phyloP scores from a whole-genome alignment of 73 alveolate species.

The Uronychia setigera region DNA sequence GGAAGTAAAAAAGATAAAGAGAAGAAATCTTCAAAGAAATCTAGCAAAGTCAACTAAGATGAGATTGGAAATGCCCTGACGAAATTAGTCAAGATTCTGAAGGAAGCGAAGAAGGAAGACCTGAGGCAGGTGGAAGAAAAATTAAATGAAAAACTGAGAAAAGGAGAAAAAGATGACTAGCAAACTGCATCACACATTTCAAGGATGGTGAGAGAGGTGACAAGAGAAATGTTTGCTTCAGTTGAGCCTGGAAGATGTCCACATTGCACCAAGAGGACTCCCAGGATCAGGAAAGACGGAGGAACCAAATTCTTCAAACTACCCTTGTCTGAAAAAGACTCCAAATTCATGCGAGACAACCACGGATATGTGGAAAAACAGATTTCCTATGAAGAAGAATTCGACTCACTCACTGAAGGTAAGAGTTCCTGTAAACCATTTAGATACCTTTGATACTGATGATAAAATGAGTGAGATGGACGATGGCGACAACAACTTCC shows the following conservation, averaged over 20 bases:
- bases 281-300: slow-evolving; percentile 72
- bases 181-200: background rate
- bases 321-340: slow-evolving; percentile 55
- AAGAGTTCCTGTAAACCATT: slow-evolving; percentile 10
- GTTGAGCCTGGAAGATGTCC: slow-evolving; percentile 65
- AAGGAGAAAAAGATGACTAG: slow-evolving; percentile 8
- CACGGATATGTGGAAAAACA: slow-evolving; percentile 5
- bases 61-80: too few relatives aligned
- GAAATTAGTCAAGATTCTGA: slow-evolving; percentile 11
- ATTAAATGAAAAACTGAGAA: slow-evolving; percentile 14
- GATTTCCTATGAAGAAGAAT: slow-evolving; percentile 14
- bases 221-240: slow-evolving; percentile 38
- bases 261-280: slow-evolving; percentile 67
- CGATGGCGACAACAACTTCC: background rate
- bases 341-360: slow-evolving; percentile 8
- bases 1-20: background rate
- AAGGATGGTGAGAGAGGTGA: slow-evolving; percentile 27
- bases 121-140: slow-evolving; percentile 1
- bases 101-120: background rate
- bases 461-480: slow-evolving; percentile 17
- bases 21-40: too few relatives aligned
- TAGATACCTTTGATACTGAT: slow-evolving; percentile 6
- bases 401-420: slow-evolving; percentile 27
- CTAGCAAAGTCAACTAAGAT: too few relatives aligned
- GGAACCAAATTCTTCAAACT: slow-evolving; percentile 59